Evolutionary conservation across 768 basidiomycete species (phyloP), one percentile per base, ranked within the genome.

Genomic region (Trametes gibbosa): DNA sequence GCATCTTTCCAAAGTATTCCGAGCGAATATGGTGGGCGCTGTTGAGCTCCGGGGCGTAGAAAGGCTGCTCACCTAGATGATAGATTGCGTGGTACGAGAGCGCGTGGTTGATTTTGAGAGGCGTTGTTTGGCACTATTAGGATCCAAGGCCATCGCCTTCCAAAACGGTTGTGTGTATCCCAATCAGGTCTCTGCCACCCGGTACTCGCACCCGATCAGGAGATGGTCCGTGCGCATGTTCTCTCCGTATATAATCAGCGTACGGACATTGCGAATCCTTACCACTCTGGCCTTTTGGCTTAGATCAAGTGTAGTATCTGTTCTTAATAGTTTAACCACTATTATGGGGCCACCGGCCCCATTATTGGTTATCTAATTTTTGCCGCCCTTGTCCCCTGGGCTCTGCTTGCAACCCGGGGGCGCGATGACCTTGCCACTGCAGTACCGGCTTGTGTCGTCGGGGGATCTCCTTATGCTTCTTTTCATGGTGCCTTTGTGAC

Each of bases 301-400:
- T 83, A 84, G 83, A 84, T 84, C 83, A 84, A 84, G 84, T 84
- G 84, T 84, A 84, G 84, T 84, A 84, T 84, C 83, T 84, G 82
- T 84, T 84, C 81, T 84, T 82, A 77, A 78, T 77, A 84, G 80
- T 52, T 46, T 47, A 51, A 51, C 57, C 57, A 51, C 50, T 47
- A 51, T 52, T 51, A 46, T 52, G 57, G 50, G 25, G 50, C 41
- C 50, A 58, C 57, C 50, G 57, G 41, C 50, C 25, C 50, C 57
- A 51, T 51, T 58, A 35, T 58, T 51, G 50, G 57, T 58, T 58
- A 58, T 58, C 57, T 64, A 61, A 64, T 64, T 64, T 64, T 64
- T 64, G 59, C 53, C 59, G 56, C 63, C 63, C 59, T 57, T 61
- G 56, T 57, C 59, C 62, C 54, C 64, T 59, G 65, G 50, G 65